phyloP scores from a whole-genome alignment of 2,329 filamentous ascomycete genomes.

The Exophiala spinifera region DNA sequence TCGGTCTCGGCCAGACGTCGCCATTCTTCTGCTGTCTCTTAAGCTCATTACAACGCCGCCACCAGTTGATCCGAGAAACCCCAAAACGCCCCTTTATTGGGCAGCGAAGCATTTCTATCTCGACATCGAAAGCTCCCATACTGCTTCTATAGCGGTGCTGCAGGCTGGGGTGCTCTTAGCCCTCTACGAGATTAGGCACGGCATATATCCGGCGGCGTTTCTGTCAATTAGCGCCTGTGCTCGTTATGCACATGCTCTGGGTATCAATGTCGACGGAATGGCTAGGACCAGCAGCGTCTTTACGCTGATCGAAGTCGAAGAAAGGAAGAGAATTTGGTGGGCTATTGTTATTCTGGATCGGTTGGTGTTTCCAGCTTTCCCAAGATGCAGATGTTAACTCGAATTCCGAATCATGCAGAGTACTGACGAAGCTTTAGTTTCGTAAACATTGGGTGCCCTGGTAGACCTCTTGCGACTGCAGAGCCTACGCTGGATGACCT shows the following conservation, averaged over 20 bases:
- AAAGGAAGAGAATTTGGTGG: conserved; percentile 32
- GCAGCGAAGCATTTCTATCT: conserved; percentile 29
- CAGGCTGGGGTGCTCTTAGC: conserved; percentile 33
- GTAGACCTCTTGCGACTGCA: conserved; percentile 23
- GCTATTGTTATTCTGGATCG: conserved; percentile 30
- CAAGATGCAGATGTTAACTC: too few species aligned
- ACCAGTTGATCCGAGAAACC: background rate
- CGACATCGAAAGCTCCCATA: conserved; percentile 26
- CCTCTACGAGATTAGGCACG: conserved; percentile 35
- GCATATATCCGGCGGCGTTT: conserved; percentile 36
- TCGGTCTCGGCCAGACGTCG: conserved; percentile 17
- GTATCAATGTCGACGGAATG: conserved; percentile 13
- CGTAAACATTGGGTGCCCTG: conserved; percentile 19
- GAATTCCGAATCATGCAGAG: too few species aligned
- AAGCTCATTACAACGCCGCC: conserved; percentile 8
- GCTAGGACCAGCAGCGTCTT: conserved; percentile 1
- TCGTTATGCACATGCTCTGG: conserved; percentile 20
- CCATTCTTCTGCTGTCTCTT: conserved; percentile 8
- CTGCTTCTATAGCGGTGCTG: conserved; percentile 29
- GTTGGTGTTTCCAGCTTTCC: background rate
- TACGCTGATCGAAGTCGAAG: conserved; percentile 29
- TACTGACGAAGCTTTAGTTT: too few species aligned
- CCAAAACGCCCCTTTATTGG: conserved; percentile 23
- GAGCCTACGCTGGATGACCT: conserved; percentile 27
- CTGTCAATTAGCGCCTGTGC: conserved; percentile 27